These are phyloP conservation scores for Antarctomyces pellizariae DNA, from an alignment of 495 filamentous ascomycete species.

Conservation along the genomic window DNA sequence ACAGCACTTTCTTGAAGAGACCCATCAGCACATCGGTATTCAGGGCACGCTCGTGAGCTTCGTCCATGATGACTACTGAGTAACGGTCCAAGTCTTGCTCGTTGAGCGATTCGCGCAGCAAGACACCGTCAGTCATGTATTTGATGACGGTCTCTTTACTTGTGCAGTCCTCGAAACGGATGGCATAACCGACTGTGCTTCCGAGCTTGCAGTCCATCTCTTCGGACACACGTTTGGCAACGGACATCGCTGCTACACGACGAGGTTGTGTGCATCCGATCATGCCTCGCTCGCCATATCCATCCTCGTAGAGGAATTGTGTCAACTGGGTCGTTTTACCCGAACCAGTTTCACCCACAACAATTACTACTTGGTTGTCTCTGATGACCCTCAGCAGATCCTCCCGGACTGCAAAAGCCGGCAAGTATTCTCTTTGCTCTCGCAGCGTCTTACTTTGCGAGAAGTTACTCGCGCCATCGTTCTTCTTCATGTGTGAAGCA, in stretches of 20 bases:
- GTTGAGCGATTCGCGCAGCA: constrained; percentile 78
- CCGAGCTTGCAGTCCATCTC: constrained; percentile 98
- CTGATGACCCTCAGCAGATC: constrained; percentile 85
- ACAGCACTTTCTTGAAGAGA: constrained; percentile 87
- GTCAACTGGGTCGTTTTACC: constrained; percentile 95
- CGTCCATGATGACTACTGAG: constrained; percentile 98
- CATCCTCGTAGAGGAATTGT: constrained; percentile 86
- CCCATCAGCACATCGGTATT: constrained; percentile 98
- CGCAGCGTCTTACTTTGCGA: constrained; percentile 75
- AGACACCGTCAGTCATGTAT: constrained; percentile 97
- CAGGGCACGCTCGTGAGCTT: constrained; percentile 89
- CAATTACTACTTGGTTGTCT: constrained; percentile 92
- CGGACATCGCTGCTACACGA: constrained; percentile 94
- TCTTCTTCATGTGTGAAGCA: constrained; percentile 71
- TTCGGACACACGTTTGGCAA: constrained; percentile 93
- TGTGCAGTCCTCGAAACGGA: constrained; percentile 97
- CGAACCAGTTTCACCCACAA: constrained; percentile 89
- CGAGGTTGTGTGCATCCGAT: constrained; percentile 92
- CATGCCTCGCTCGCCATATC: constrained; percentile 65
- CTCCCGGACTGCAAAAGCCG: constrained; percentile 91
- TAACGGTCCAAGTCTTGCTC: constrained; percentile 89
- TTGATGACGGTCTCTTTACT: constrained; percentile 88
- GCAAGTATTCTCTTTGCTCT: constrained; percentile 85
- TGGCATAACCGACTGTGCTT: constrained; percentile 79
- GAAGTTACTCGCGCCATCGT: constrained; percentile 72